Conservation (phyloP, 2,329 filamentous ascomycete species). For the Trichoderma harzianum region DNA sequence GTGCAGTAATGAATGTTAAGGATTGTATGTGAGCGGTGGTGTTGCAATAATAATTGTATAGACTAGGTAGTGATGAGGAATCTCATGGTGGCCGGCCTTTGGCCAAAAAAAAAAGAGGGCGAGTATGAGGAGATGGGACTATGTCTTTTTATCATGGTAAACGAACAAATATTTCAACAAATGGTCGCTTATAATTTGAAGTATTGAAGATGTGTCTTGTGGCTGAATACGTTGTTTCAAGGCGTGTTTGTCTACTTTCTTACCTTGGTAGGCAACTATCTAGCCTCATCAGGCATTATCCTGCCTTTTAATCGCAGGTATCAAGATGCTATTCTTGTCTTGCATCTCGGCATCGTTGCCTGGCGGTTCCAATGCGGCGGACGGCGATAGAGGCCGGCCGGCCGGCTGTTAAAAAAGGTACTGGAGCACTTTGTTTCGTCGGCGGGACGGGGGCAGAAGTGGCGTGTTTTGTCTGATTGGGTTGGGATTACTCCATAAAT, state of each 20-base stretch:
- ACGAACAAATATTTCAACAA: slow-evolving; percentile 7
- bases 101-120: not conserved
- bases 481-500: not conserved
- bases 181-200: not conserved
- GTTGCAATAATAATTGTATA: slow-evolving; percentile 14
- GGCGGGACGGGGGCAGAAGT: not conserved
- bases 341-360: not conserved
- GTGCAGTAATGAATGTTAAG: slow-evolving; percentile 13
- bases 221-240: not conserved
- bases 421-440: not conserved
- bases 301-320: not conserved
- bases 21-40: not conserved
- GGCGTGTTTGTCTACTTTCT: not conserved
- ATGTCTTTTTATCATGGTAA: slow-evolving; percentile 8
- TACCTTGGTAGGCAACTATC: not conserved
- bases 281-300: not conserved
- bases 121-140: slow-evolving; percentile 4
- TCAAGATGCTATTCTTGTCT: not conserved
- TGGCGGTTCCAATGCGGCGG: not conserved
- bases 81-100: not conserved
- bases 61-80: not conserved
- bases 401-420: not conserved
- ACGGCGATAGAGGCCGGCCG: not conserved
- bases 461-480: not conserved
- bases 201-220: not conserved